phyloP scores from a whole-genome alignment of 495 filamentous ascomycete species.

The Friedmanniomyces simplex region DNA sequence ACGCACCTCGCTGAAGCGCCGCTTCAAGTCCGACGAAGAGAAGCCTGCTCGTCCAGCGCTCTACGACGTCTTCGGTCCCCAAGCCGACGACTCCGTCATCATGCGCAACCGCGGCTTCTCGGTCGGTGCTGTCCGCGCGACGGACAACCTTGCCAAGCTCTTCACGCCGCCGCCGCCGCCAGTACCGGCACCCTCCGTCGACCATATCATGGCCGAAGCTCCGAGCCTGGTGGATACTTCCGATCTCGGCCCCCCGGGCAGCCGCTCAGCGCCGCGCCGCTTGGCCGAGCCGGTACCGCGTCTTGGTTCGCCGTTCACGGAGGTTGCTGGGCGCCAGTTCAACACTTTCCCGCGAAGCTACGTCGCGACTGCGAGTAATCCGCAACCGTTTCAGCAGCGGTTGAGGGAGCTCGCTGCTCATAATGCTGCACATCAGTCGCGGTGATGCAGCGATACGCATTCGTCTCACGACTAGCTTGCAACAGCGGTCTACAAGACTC shows the following conservation, averaged over 20 bases:
- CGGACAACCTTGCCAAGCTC: constrained; percentile 26
- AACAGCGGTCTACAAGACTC: neutral
- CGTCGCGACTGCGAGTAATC: constrained; percentile 18
- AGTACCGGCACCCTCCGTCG: neutral
- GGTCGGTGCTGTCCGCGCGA: constrained; percentile 38
- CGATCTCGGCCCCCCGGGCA: constrained; percentile 7
- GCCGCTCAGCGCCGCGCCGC: constrained; percentile 12
- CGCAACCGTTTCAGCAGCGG: constrained; percentile 18
- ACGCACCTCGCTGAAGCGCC: constrained; percentile 42
- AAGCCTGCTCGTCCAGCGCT: constrained; percentile 39
- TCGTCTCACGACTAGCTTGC: neutral
- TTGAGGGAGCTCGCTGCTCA: constrained; percentile 13
- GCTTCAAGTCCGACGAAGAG: constrained; percentile 38
- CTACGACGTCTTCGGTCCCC: constrained; percentile 38
- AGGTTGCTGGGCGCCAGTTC: constrained; percentile 20
- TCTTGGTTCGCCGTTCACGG: constrained; percentile 34
- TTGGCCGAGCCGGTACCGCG: constrained; percentile 25
- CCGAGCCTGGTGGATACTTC: neutral
- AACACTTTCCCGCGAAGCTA: constrained; percentile 32
- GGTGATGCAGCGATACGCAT: neutral
- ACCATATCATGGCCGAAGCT: constrained; percentile 18
- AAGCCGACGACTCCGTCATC: constrained; percentile 33
- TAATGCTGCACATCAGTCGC: neutral
- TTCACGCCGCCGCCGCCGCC: constrained; percentile 12
- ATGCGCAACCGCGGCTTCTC: constrained; percentile 51